A percentile compares a stretch with the other conserved stretches of the same genome.
Conservation (phyloP, 441 rosid genomes). For the Populus hybrid region DNA sequence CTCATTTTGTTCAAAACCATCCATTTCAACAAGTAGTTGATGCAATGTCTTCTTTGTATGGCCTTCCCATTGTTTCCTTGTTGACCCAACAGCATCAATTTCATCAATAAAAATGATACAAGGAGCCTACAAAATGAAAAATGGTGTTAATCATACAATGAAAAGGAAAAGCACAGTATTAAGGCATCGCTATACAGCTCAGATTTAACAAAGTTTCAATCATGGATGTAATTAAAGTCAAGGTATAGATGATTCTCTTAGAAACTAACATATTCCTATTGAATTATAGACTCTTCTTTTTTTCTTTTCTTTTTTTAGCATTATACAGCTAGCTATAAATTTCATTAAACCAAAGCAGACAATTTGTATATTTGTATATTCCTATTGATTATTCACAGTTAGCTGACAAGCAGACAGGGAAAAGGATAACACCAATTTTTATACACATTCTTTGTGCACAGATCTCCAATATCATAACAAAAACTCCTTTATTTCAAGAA, state of each 20-base stretch:
- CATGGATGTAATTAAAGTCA: neutral
- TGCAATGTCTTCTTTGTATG: conserved; percentile 99
- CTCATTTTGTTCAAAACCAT: conserved; percentile 99
- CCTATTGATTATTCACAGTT: neutral
- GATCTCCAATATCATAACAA: neutral
- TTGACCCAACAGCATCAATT: conserved; percentile 98
- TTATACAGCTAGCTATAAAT: neutral
- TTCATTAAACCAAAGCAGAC: neutral
- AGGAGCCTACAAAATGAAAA: conserved; percentile 62
- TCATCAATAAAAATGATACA: conserved; percentile 97
- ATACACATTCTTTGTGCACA: neutral
- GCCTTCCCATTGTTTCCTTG: conserved; percentile 99
- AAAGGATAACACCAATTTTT: neutral
- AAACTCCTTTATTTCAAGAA: neutral
- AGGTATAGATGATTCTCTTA: neutral
- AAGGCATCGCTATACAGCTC: neutral
- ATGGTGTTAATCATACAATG: conserved; percentile 6
- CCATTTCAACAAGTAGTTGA: conserved; percentile 98
- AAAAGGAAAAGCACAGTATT: conserved; percentile 6
- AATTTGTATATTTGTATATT: no score
- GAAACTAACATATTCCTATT: conserved; percentile 1
- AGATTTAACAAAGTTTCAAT: neutral
- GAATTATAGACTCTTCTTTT: neutral
- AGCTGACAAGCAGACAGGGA: neutral
- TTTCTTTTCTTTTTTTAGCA: neutral